These are phyloP conservation scores for Achaetomiella virescens DNA, from an alignment of 495 filamentous ascomycete genomes.

Conservation along the genomic window DNA sequence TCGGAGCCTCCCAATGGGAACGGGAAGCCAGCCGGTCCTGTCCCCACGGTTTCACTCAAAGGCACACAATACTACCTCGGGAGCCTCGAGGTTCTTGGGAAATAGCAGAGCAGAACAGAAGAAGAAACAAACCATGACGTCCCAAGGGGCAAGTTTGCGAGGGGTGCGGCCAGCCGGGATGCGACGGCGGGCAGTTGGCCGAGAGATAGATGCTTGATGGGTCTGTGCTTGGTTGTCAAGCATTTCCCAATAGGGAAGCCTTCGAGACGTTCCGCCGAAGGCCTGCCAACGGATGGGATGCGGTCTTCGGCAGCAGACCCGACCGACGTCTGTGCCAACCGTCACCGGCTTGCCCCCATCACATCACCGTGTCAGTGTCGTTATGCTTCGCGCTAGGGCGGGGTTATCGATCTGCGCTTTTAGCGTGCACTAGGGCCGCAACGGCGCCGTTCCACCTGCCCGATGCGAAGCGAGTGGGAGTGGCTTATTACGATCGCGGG, in stretches of 20 bases:
- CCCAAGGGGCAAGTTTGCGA: neutral
- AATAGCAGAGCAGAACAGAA: too few species aligned
- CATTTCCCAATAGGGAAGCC: slow-evolving; percentile 23
- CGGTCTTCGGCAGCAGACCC: neutral
- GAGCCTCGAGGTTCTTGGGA: neutral
- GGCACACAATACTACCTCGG: neutral
- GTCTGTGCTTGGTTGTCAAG: slow-evolving; percentile 1
- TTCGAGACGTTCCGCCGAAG: slow-evolving; percentile 26
- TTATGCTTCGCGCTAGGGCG: slow-evolving; percentile 5
- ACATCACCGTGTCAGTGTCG: neutral
- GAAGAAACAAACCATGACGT: neutral
- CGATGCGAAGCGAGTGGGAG: too few species aligned
- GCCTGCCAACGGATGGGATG: slow-evolving; percentile 9
- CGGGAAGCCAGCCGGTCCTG: neutral
- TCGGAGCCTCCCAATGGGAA: slow-evolving; percentile 1
- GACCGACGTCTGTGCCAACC: slow-evolving; percentile 14
- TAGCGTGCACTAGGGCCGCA: neutral
- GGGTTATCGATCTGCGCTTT: neutral
- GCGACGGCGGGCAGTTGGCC: neutral
- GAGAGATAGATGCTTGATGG: neutral
- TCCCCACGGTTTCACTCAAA: slow-evolving; percentile 9
- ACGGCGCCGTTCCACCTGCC: neutral
- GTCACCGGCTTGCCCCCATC: neutral
- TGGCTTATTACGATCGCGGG: too few species aligned
- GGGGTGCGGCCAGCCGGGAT: neutral